Evolutionary conservation across 2,329 filamentous ascomycete species (phyloP), one percentile per base, ranked within the genome.

Genomic region (Aureobasidium namibiae): DNA sequence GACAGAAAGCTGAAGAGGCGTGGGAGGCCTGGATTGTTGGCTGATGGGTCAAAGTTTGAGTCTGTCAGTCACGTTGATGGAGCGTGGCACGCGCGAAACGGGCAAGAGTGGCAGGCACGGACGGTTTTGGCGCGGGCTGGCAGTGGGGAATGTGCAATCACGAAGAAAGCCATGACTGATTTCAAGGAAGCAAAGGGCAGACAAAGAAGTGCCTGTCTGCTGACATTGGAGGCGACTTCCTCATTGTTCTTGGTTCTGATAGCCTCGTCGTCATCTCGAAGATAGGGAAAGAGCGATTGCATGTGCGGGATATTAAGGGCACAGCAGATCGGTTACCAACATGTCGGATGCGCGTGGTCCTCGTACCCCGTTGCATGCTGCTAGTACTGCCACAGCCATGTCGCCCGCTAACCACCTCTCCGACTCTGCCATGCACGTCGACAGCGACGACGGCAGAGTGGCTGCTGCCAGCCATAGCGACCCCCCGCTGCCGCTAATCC

Each of bases 1-100:
- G 16, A 34, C 13, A 18, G 9, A 4, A 23, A 3, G 11, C n/a
- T 23, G 29, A 7, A 14, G 13, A 31, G 8, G 3, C 11, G 21
- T 7, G 18, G 48, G 14, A 26, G 48, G 52, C 38, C 52, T 56
- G 52, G 52, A 42, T 21, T n/a, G n/a, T n/a, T n/a, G n/a, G n/a
- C n/a, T n/a, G n/a, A n/a, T n/a, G n/a, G 14, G n/a, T 33, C n/a
- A 56, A 45, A 56, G 3, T 14, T 33, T 33, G 41, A n/a, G n/a
- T n/a, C n/a, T n/a, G n/a, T n/a, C n/a, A n/a, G n/a, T n/a, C 52
- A 38, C 52, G 52, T 33, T 54, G 34, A 31, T 54, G 50, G 36
- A 54, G 48, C 34, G 48, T 26, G 48, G 48, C 48, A 52, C 48
- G 48, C 48, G 34, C 48, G 48, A 38, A 33, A 49, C 29, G 26